A percentile compares a stretch with the other conserved stretches of the same genome.
Evolutionary conservation across 2,329 filamentous ascomycete genomes (phyloP).

Genomic region (Phoma sp.): DNA sequence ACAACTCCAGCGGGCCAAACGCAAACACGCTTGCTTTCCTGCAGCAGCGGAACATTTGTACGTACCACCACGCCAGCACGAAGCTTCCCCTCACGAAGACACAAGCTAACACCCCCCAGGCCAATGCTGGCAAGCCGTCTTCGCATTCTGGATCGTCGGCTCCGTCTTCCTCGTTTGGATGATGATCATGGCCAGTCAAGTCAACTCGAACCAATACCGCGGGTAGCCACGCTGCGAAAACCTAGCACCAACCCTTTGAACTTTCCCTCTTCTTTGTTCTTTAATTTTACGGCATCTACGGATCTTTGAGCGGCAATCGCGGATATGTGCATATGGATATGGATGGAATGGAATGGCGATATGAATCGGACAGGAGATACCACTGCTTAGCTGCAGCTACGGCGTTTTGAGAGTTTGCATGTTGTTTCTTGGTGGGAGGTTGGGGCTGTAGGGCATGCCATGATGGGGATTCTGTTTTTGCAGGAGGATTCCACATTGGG

Average conservation of each 20-base stretch:
- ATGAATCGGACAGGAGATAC: slow-evolving; percentile 8
- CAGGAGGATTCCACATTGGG: no score
- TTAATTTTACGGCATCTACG: slow-evolving; percentile 4
- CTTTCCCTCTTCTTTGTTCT: neutral
- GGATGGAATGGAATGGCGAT: neutral
- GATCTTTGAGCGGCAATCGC: neutral
- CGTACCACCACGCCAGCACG: slow-evolving; percentile 31
- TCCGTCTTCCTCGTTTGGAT: slow-evolving; percentile 70
- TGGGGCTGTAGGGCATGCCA: no score
- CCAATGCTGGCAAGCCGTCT: slow-evolving; percentile 68
- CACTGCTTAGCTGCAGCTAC: slow-evolving; percentile 16
- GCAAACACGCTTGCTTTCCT: slow-evolving; percentile 66
- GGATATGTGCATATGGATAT: slow-evolving; percentile 2
- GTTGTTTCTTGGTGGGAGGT: no score
- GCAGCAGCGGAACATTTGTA: slow-evolving; percentile 68
- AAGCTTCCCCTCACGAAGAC: neutral
- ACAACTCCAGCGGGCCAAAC: slow-evolving; percentile 55
- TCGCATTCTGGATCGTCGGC: slow-evolving; percentile 69
- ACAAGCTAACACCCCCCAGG: slow-evolving; percentile 42
- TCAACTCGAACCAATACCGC: slow-evolving; percentile 54
- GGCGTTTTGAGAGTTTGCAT: slow-evolving; percentile 3
- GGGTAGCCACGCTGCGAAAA: neutral
- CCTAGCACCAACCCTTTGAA: neutral
- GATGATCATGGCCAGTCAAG: slow-evolving; percentile 67
- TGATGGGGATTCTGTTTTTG: no score